Base-by-base conservation (phyloP, 1,284 basidiomycete species). In the Microbotryum intermedium region DNA sequence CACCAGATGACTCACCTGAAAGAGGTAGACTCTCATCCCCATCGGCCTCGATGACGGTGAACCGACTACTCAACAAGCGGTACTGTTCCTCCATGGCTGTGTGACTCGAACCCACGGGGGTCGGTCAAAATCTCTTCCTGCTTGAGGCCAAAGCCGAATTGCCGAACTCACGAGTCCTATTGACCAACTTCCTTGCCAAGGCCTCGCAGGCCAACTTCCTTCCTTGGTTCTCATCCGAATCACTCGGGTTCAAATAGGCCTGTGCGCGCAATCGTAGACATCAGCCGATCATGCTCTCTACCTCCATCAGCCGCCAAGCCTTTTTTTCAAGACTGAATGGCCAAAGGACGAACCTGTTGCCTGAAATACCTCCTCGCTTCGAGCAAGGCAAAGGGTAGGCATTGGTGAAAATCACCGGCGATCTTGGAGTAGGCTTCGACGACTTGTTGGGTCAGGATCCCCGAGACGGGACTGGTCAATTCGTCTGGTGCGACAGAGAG, bases 151-250 rank as follows among this genome's bases (percentile, higher is more conserved):
- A 4, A 51, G 45, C n/a, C n/a, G n/a, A n/a, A n/a, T n/a, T n/a
- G n/a, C 34, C 34, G 13, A 16, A 39, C 34, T 39, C 13, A 39
- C 34, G 84, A 77, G 11, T 83, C 73, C 45, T 79, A 74, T 72
- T 91, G 88, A 92, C 80, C 54, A 93, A 84, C 59, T 85, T 79
- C 54, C 90, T 82, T 5, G 92, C 92, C 20, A 95, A 77, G 2
- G 89, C 86, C 75, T 95, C 91, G 70, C 91, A 94, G 3, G 91
- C 87, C 34, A 50, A 86, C 86, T 84, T 77, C n/a, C 91, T 81
- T 65, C 85, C 83, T 44, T 82, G 71, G 69, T 90, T 90, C 77
- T 95, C 92, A 59, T 84, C 90, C 70, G 85, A 88, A 72, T 94
- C 88, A 9, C 89, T 85, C 4, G 77, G 72, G 53, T 70, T 65